Percentiles rank a stretch among this genome's conserved stretches.
These are phyloP conservation scores for Selaginella moellendorffii DNA, from an alignment of 75 land plant genomes.

Conservation along the genomic window DNA sequence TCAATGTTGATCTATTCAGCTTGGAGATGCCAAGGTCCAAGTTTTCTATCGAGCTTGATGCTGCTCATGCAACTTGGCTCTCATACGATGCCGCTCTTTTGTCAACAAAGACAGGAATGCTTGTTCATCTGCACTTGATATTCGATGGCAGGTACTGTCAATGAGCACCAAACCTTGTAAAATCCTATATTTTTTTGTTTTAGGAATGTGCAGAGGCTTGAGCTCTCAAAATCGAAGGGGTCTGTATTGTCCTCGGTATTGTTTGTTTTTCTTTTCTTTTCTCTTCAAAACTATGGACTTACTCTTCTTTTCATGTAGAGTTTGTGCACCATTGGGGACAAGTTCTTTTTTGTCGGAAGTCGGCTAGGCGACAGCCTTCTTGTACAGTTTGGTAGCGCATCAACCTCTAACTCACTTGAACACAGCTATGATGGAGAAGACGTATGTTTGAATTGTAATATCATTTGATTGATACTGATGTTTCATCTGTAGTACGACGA, in stretches of 20 bases:
- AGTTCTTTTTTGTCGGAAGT: slow-evolving; percentile 88
- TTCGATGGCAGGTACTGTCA: slow-evolving; percentile 70
- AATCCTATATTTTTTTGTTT: slow-evolving; percentile 12
- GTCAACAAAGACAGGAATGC: slow-evolving; percentile 82
- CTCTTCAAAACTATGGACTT: too few relatives aligned
- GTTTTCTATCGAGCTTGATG: slow-evolving; percentile 80
- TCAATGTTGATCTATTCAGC: slow-evolving; percentile 35
- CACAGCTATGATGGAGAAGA: neutral
- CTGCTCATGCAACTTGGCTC: slow-evolving; percentile 87
- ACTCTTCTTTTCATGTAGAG: slow-evolving; percentile 29
- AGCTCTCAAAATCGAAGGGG: slow-evolving; percentile 75
- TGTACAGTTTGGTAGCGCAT: slow-evolving; percentile 61
- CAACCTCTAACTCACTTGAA: neutral
- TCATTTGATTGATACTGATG: neutral
- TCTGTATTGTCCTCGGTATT: slow-evolving; percentile 85
- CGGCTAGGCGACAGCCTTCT: slow-evolving; percentile 91
- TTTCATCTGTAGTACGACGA: slow-evolving; percentile 40
- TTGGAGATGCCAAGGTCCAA: slow-evolving; percentile 67
- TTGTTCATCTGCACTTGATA: slow-evolving; percentile 60
- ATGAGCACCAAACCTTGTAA: neutral
- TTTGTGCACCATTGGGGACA: slow-evolving; percentile 67
- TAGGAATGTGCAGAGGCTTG: slow-evolving; percentile 87
- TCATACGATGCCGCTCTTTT: slow-evolving; percentile 73
- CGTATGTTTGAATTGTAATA: neutral
- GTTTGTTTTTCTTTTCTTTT: neutral